A percentile compares a stretch with the other conserved stretches of the same genome.
phyloP scores from a whole-genome alignment of 192 early-diverging fungal species.

The Geosiphon pyriformis region DNA sequence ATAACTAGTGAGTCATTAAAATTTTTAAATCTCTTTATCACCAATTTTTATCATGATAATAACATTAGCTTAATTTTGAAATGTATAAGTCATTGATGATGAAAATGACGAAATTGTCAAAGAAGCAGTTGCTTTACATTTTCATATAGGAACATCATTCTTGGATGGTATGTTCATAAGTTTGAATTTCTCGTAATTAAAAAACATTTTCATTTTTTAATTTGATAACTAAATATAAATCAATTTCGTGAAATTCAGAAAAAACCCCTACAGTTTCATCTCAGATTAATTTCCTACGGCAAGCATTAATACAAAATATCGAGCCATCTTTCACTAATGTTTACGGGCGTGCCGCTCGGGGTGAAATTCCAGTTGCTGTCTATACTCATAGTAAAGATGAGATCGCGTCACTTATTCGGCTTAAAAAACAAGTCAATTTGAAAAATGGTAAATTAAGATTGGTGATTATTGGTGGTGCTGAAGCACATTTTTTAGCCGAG shows the following conservation, averaged over 20 bases:
- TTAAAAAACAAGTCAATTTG: conserved; percentile 45
- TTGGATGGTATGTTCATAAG: neutral
- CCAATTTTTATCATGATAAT: conserved; percentile 16
- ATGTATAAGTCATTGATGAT: conserved; percentile 27
- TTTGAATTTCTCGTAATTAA: neutral
- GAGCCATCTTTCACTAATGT: conserved; percentile 27
- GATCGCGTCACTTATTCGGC: conserved; percentile 57
- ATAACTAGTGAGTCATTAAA: conserved; percentile 42
- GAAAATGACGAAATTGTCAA: conserved; percentile 41
- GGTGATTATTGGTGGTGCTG: conserved; percentile 59
- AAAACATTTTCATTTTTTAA: neutral
- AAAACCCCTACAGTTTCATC: conserved; percentile 46
- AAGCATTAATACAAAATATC: conserved; percentile 34
- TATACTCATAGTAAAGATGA: conserved; percentile 53
- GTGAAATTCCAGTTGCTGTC: conserved; percentile 47
- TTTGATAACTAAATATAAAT: neutral
- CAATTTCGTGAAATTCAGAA: conserved; percentile 16
- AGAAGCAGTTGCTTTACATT: conserved; percentile 52
- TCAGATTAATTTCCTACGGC: conserved; percentile 46
- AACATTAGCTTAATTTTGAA: conserved; percentile 9
- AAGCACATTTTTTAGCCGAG: conserved; percentile 58
- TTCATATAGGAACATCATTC: conserved; percentile 42
- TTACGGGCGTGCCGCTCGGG: conserved; percentile 37
- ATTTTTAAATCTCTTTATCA: too few species aligned
- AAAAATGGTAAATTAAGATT: conserved; percentile 37